Conservation (phyloP, 345 rosid genomes). For the Eutrema yunnanense region DNA sequence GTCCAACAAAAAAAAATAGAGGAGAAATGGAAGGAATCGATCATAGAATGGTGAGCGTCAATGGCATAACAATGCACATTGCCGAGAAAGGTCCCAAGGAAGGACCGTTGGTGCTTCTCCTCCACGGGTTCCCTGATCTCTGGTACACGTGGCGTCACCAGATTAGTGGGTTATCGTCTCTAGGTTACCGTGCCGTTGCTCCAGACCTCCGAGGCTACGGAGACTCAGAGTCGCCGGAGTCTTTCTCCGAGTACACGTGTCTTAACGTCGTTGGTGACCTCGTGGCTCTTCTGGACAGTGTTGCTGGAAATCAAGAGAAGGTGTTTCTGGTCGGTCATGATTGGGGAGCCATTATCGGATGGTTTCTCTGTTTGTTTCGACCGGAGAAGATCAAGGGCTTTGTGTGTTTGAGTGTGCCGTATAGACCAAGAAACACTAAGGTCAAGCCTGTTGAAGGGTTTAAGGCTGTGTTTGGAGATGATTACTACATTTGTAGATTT, state of each 20-base stretch:
- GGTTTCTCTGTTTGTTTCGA: conserved; percentile 66
- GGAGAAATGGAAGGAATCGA: conserved; percentile 42
- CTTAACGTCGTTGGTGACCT: conserved; percentile 59
- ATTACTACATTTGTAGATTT: conserved; percentile 82
- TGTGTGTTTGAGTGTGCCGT: conserved; percentile 61
- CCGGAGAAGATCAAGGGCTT: conserved; percentile 66
- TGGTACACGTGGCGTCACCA: conserved; percentile 96
- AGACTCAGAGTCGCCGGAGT: conserved; percentile 48
- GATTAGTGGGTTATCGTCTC: conserved; percentile 45
- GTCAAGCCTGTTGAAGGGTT: conserved; percentile 48
- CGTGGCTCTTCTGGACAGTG: conserved; percentile 48
- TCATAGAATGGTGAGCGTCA: conserved; percentile 49
- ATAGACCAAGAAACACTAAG: conserved; percentile 53
- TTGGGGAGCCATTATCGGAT: conserved; percentile 74
- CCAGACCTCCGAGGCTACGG: conserved; percentile 87
- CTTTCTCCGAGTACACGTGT: conserved; percentile 47
- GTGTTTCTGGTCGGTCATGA: conserved; percentile 73
- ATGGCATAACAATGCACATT: conserved; percentile 69
- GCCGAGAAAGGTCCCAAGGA: conserved; percentile 59
- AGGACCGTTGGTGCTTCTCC: conserved; percentile 53
- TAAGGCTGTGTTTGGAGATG: conserved; percentile 58
- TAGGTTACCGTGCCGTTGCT: conserved; percentile 61
- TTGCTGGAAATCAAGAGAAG: conserved; percentile 48
- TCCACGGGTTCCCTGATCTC: conserved; percentile 83
- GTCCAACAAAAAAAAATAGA: not conserved